Conservation (phyloP, 1,284 basidiomycete species). For the Ceratobasidium sp. region DNA sequence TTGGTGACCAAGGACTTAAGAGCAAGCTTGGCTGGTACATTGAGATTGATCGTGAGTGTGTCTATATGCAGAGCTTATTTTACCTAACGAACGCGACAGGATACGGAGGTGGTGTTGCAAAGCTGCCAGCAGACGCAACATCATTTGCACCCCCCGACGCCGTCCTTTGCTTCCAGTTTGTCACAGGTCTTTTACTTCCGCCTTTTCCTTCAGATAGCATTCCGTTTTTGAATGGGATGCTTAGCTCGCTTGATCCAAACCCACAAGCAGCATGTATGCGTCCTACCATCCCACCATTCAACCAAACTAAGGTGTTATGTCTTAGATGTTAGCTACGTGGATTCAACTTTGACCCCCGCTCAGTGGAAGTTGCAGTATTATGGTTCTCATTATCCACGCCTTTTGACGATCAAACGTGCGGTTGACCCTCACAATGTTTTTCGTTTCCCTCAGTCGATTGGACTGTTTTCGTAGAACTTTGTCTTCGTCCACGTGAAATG, state of each 20-base stretch:
- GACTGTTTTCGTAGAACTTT: slow-evolving; percentile 6
- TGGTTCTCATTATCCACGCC: slow-evolving; percentile 44
- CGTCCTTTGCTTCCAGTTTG: slow-evolving; percentile 55
- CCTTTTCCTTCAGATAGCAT: slow-evolving; percentile 54
- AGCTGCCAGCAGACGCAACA: slow-evolving; percentile 47
- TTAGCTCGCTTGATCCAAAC: slow-evolving; percentile 43
- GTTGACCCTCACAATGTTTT: slow-evolving; percentile 48
- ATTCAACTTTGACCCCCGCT: slow-evolving; percentile 39
- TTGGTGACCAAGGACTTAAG: slow-evolving; percentile 25
- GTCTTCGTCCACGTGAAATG: neutral
- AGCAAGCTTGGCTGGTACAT: slow-evolving; percentile 41
- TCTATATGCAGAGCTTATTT: neutral
- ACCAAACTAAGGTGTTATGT: neutral
- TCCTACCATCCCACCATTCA: neutral
- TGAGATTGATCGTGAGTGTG: slow-evolving; percentile 46
- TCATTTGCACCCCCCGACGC: slow-evolving; percentile 54
- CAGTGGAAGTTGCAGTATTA: slow-evolving; percentile 49
- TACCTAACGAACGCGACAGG: slow-evolving; percentile 18
- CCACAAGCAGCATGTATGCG: slow-evolving; percentile 46
- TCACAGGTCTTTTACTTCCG: slow-evolving; percentile 47
- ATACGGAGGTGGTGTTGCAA: slow-evolving; percentile 52
- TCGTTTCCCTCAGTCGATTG: slow-evolving; percentile 49
- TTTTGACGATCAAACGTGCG: slow-evolving; percentile 36
- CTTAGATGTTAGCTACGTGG: slow-evolving; percentile 51
- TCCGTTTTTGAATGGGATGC: slow-evolving; percentile 53